Evolutionary conservation across 148 eudicot species (phyloP), one percentile per base, ranked within the genome.

Genomic region (Cornus kousa): DNA sequence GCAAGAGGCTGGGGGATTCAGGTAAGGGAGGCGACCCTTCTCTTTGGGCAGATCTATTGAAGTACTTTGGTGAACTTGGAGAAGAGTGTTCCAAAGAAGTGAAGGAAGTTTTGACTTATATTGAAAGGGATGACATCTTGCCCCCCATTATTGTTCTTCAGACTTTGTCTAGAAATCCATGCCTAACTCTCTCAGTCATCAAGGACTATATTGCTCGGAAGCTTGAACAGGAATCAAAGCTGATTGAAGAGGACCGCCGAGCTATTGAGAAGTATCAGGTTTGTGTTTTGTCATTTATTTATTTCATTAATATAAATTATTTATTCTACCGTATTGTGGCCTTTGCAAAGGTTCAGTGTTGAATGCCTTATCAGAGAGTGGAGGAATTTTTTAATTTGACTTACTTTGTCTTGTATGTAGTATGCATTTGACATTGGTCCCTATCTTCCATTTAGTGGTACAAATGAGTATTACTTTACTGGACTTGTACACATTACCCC

Each of bases 81-180:
- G 99, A 96, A 89, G 99, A 96, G 82, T 96, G 99, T 80, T 92
- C 98, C 60, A 96, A 89, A 84, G 97, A 96, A 87, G 99, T 96
- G 70, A 92, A 89, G 86, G 97, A 96, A 82, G 91, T 96, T 79
- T 83, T 96, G 91, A 84, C 92, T 71, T 96, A 92, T 85, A 88
- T 96, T 77, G 99, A 96, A 80, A 92, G 99, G 80, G 91, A 96
- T 85, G 95, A 96, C 79, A 94, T 96, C 75, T 87, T 96, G 76
- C 95, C 98, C 46, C 99, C 98, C 35, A 92, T 96, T 66, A 79
- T 96, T 62, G 95, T 96, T 86, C 86, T 96, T 70, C 99, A 94
- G 81, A 96, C 93, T 5, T 68, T 96, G 70, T 91, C 99, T 19
- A 93, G 89, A 80, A 96, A 96, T 84, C 94, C 99, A 60, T 94